Percentiles rank a stretch among this genome's conserved stretches.
Evolutionary conservation across 2,329 filamentous ascomycete species (phyloP).

Genomic region (Pseudogymnoascus sp.): DNA sequence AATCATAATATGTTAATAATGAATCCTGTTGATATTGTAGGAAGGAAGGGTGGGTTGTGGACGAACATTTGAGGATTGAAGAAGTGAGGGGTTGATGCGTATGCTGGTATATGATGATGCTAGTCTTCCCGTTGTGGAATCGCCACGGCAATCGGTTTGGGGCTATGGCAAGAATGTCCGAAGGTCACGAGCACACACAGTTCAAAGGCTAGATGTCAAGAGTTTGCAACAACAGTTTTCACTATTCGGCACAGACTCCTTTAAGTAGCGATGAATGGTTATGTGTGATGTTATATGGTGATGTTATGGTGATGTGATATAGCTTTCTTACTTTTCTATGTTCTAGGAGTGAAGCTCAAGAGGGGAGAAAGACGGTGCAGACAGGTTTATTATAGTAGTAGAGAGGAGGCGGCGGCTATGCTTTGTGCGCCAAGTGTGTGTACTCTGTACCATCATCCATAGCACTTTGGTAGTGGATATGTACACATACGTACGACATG

Average conservation of each 20-base stretch:
- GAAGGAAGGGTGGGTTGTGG: not conserved
- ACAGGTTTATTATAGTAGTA: not conserved
- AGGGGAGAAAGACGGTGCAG: not conserved
- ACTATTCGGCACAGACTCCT: not conserved
- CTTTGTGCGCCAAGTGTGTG: not conserved
- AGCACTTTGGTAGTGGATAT: not conserved
- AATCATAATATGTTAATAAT: constrained; percentile 1
- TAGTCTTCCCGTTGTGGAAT: constrained; percentile 4
- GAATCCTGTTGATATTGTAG: not conserved
- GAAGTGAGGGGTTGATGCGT: not conserved
- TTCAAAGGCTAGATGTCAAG: not conserved
- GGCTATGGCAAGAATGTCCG: not conserved
- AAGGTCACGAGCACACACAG: constrained; percentile 3
- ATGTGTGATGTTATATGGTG: not conserved
- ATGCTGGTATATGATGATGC: not conserved
- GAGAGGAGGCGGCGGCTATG: not conserved
- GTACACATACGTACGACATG: not conserved
- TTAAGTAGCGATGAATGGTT: not conserved
- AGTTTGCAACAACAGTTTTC: not conserved
- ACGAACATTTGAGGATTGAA: not conserved
- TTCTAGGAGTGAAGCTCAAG: not conserved
- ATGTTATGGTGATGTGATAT: not conserved
- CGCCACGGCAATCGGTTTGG: not conserved
- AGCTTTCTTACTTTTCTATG: not conserved
- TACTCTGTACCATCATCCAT: not conserved